Conservation (phyloP, 805 yeast genomes). For the Nakazawaea anatomiae region DNA sequence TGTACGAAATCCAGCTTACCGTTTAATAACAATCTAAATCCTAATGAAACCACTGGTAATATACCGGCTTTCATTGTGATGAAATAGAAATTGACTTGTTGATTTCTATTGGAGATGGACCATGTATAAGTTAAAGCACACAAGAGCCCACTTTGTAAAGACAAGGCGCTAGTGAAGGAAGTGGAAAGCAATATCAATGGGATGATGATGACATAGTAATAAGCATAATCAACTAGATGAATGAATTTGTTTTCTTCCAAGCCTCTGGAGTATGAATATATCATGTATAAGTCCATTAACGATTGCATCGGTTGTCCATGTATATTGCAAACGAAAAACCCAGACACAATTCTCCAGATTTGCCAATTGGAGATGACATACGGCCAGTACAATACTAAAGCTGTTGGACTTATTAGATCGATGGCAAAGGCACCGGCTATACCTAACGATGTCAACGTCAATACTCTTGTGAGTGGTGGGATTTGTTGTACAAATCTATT, state of each 20-base stretch:
- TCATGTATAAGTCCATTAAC: conserved; percentile 47
- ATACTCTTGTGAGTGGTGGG: conserved; percentile 58
- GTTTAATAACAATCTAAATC: conserved; percentile 37
- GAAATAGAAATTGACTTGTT: conserved; percentile 46
- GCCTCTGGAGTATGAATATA: conserved; percentile 51
- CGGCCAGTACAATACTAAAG: conserved; percentile 26
- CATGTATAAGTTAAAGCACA: conserved; percentile 57
- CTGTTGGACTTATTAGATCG: conserved; percentile 18
- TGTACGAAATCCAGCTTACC: conserved; percentile 36
- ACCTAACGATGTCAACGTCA: conserved; percentile 42
- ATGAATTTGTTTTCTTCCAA: conserved; percentile 47
- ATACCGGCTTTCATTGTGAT: conserved; percentile 52
- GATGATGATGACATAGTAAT: conserved; percentile 44
- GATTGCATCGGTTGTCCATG: conserved; percentile 36
- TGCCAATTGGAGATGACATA: conserved; percentile 27
- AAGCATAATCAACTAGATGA: conserved; percentile 49
- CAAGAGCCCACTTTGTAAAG: conserved; percentile 33
- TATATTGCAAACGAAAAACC: conserved; percentile 36
- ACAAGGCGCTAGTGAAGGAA: conserved; percentile 22
- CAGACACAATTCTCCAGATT: conserved; percentile 41
- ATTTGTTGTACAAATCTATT: conserved; percentile 35
- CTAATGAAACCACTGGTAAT: conserved; percentile 36
- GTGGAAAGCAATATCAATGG: conserved; percentile 37
- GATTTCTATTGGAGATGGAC: conserved; percentile 51
- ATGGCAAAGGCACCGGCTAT: conserved; percentile 34